These are phyloP conservation scores for Cytauxzoon felis DNA, from an alignment of 169 alveolate species.

Conservation along the genomic window DNA sequence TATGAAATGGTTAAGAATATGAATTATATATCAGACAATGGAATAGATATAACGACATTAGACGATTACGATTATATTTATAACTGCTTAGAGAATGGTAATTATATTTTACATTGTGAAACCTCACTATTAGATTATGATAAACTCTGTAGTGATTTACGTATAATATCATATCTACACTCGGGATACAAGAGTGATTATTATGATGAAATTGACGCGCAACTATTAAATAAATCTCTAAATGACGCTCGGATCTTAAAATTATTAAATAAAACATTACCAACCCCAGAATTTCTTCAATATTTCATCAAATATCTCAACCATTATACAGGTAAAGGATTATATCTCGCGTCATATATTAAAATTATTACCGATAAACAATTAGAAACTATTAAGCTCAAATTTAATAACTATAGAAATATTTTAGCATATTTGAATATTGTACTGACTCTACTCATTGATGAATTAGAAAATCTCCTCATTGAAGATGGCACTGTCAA, in stretches of 20 bases:
- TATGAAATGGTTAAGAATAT: too few species aligned
- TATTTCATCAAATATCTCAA: conserved; percentile 31
- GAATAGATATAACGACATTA: too few species aligned
- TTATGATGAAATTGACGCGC: not conserved
- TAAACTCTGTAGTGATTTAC: conserved; percentile 5
- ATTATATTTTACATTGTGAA: conserved; percentile 4
- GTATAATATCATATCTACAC: conserved; percentile 7
- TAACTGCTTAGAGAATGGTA: too few species aligned
- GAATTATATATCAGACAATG: too few species aligned
- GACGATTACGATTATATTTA: too few species aligned
- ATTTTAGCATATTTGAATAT: conserved; percentile 5
- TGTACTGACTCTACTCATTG: conserved; percentile 6
- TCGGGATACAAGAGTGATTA: too few species aligned
- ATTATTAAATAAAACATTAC: conserved; percentile 27
- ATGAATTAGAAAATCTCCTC: conserved; percentile 2
- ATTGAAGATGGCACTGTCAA: not conserved
- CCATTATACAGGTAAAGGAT: conserved; percentile 26
- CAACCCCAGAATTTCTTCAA: conserved; percentile 32
- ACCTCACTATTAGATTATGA: not conserved
- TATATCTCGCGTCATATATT: conserved; percentile 36
- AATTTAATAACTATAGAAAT: not conserved
- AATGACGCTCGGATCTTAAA: conserved; percentile 44
- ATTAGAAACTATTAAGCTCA: conserved; percentile 31
- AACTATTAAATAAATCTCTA: conserved; percentile 42
- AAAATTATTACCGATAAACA: conserved; percentile 44